Conservation (phyloP, 1,284 basidiomycete species). For the Cutaneotrichosporon sp. region DNA sequence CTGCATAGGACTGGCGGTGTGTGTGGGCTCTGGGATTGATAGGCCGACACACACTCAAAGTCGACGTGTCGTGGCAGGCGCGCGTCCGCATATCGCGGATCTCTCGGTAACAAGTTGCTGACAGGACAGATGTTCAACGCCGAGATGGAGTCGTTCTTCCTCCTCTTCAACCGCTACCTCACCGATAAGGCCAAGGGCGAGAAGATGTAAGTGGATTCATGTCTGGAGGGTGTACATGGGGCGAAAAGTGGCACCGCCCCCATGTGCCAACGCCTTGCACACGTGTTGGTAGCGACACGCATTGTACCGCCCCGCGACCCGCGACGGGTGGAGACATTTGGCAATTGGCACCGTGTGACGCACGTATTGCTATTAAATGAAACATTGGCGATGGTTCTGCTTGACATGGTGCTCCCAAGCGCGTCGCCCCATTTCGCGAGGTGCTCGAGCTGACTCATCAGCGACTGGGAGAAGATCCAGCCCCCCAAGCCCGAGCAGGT, state of each 20-base stretch:
- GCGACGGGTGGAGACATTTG: not conserved
- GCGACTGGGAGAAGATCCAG: conserved; percentile 97
- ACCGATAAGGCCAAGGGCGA: conserved; percentile 90
- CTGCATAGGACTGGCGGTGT: not conserved
- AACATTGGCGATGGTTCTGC: not conserved
- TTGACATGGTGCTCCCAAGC: not conserved
- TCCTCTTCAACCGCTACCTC: conserved; percentile 97
- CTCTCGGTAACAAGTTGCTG: conserved; percentile 4
- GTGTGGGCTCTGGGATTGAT: not conserved
- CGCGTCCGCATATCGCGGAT: not conserved
- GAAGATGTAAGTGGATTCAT: conserved; percentile 72
- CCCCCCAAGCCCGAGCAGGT: conserved; percentile 92
- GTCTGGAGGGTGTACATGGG: not conserved
- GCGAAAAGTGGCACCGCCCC: not conserved
- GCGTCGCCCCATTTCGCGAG: not conserved
- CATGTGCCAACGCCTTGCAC: not conserved
- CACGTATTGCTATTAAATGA: not conserved
- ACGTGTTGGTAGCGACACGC: not conserved
- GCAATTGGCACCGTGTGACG: not conserved
- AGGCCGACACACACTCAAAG: not conserved
- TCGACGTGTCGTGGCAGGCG: not conserved
- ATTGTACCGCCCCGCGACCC: not conserved
- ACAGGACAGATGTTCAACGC: conserved; percentile 79
- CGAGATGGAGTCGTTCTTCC: conserved; percentile 99
- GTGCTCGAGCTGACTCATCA: conserved; percentile 47